phyloP scores from a whole-genome alignment of 176 grass and related monocot genomes.

The Stipa capillata region DNA sequence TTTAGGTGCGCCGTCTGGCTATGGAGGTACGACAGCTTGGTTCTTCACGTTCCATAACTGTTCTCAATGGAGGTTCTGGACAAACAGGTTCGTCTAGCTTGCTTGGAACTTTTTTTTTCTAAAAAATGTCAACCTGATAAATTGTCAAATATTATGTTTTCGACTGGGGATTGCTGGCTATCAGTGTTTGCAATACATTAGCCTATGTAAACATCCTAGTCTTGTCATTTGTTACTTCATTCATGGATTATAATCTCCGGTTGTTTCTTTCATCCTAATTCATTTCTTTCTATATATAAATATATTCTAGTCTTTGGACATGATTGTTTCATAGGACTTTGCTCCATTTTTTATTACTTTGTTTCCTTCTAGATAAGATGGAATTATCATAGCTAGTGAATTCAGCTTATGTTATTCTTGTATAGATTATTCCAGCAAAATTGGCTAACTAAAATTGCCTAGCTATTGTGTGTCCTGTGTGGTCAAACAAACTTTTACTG shows the following conservation, averaged over 20 bases:
- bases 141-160: not conserved
- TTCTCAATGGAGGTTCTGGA: conserved; percentile 65
- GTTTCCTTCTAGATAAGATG: not conserved
- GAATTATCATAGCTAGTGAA: not conserved
- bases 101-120: not conserved
- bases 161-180: not conserved
- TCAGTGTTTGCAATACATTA: not conserved
- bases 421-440: not conserved
- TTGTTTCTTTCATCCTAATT: not conserved
- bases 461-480: not conserved
- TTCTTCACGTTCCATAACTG: conserved; percentile 48
- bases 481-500: not conserved
- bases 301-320: not conserved
- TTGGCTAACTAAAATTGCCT: not conserved
- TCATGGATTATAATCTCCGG: not conserved
- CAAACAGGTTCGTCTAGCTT: conserved; percentile 58
- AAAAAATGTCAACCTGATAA: not conserved
- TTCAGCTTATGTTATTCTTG: not conserved
- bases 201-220: not conserved
- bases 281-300: not conserved
- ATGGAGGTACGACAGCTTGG: conserved; percentile 59
- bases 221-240: not conserved
- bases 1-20: conserved; percentile 57
- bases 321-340: not conserved
- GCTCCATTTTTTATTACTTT: not conserved